Percentiles rank a stretch among this genome's conserved stretches.
Evolutionary conservation across 345 rosid species (phyloP).

Genomic region (Bruguiera sexangula): DNA sequence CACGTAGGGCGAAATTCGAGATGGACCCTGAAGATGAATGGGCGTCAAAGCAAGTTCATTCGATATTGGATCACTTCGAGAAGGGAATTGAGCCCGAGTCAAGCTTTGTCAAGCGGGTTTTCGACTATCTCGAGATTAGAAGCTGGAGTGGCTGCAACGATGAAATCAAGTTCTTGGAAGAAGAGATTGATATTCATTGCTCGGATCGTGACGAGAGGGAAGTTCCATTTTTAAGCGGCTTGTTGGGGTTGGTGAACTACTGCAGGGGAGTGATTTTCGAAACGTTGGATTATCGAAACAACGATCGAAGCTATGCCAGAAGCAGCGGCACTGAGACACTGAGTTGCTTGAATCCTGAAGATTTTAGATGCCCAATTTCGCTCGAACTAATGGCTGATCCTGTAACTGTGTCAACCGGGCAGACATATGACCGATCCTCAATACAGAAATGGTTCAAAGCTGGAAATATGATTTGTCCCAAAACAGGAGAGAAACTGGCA

Average conservation of each 20-base stretch:
- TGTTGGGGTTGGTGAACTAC: constrained; percentile 60
- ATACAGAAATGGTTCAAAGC: constrained; percentile 76
- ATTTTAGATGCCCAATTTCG: constrained; percentile 82
- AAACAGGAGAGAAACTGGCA: constrained; percentile 60
- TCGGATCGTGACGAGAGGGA: constrained; percentile 39
- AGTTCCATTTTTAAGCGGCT: constrained; percentile 48
- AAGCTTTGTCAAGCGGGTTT: constrained; percentile 37
- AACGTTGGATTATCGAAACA: constrained; percentile 23
- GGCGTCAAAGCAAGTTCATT: constrained; percentile 31
- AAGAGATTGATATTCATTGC: constrained; percentile 37
- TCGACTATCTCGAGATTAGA: constrained; percentile 49
- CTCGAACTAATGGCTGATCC: constrained; percentile 88
- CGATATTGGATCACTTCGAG: constrained; percentile 44
- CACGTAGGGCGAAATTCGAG: constrained; percentile 41
- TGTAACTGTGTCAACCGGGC: constrained; percentile 73
- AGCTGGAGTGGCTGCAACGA: constrained; percentile 59
- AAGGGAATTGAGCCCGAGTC: constrained; percentile 49
- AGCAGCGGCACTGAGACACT: constrained; percentile 35
- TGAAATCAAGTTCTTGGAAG: constrained; percentile 62
- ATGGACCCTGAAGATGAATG: constrained; percentile 48
- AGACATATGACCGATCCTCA: constrained; percentile 81
- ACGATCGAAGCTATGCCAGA: constrained; percentile 26
- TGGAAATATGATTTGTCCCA: constrained; percentile 72
- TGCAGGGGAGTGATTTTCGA: constrained; percentile 62
- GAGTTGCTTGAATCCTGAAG: constrained; percentile 59